Conservation (phyloP, 2,329 filamentous ascomycete species). For the Alternaria atra region DNA sequence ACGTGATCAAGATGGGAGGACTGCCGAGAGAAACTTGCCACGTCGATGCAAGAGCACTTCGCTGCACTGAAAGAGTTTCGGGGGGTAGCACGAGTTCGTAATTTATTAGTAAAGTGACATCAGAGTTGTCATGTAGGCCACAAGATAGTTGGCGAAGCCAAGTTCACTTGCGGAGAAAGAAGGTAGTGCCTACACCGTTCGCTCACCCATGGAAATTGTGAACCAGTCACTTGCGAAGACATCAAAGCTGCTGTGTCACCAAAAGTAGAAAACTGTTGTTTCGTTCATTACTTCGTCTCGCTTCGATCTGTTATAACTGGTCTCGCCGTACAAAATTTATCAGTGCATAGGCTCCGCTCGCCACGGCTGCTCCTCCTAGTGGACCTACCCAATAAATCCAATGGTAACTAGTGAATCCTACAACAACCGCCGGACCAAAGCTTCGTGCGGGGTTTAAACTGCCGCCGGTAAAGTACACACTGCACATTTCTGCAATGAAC, state of each 20-base stretch:
- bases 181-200: background rate
- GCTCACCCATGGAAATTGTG: background rate
- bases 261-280: background rate
- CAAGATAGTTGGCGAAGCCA: background rate
- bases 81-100: background rate
- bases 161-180: background rate
- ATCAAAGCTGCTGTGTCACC: background rate
- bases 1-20: no score
- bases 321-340: conserved; percentile 40
- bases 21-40: no score
- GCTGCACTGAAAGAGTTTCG: background rate
- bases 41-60: no score
- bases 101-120: background rate
- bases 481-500: conserved; percentile 66
- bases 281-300: conserved; percentile 11
- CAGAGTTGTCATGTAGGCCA: background rate
- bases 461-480: conserved; percentile 58
- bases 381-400: conserved; percentile 56
- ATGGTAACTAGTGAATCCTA: conserved; percentile 50
- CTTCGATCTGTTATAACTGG: background rate
- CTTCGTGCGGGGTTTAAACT: conserved; percentile 58
- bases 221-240: background rate
- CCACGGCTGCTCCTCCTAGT: conserved; percentile 52
- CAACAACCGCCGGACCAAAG: conserved; percentile 57
- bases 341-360: conserved; percentile 58